Evolutionary conservation across 305 asterid species (phyloP).

Genomic region (Coffea humblotiana): DNA sequence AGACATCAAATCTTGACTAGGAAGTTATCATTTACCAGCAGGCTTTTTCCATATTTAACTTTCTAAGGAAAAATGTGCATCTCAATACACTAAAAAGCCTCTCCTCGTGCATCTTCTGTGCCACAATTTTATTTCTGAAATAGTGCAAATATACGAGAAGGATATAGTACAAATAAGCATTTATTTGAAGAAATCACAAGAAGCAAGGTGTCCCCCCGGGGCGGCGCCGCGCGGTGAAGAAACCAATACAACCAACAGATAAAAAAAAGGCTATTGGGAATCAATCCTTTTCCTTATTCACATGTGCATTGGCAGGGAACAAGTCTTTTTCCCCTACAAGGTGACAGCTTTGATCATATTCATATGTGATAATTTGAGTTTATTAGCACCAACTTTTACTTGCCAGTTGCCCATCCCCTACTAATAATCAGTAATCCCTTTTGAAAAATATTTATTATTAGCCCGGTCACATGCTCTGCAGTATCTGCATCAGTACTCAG

Average conservation of each 20-base stretch:
- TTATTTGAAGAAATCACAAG: not conserved
- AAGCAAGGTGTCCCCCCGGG: no score
- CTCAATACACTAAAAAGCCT: no score
- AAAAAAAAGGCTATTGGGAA: not conserved
- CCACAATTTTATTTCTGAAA: not conserved
- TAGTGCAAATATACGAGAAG: no score
- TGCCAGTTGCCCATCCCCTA: not conserved
- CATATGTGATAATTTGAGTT: not conserved
- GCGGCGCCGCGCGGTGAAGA: no score
- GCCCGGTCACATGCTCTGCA: not conserved
- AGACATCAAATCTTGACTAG: no score
- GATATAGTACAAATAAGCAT: not conserved
- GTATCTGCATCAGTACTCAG: not conserved
- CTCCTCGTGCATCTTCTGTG: no score
- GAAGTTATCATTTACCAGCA: no score
- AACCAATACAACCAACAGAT: not conserved
- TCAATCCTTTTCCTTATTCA: not conserved
- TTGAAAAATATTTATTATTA: no score
- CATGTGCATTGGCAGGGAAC: conserved; percentile 1
- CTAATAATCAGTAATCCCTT: no score
- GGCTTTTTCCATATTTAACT: no score
- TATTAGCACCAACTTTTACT: not conserved
- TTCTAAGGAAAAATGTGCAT: no score
- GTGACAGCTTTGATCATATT: not conserved
- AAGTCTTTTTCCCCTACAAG: not conserved